phyloP scores from a whole-genome alignment of 805 yeast species.

The Lipomyces sp. region DNA sequence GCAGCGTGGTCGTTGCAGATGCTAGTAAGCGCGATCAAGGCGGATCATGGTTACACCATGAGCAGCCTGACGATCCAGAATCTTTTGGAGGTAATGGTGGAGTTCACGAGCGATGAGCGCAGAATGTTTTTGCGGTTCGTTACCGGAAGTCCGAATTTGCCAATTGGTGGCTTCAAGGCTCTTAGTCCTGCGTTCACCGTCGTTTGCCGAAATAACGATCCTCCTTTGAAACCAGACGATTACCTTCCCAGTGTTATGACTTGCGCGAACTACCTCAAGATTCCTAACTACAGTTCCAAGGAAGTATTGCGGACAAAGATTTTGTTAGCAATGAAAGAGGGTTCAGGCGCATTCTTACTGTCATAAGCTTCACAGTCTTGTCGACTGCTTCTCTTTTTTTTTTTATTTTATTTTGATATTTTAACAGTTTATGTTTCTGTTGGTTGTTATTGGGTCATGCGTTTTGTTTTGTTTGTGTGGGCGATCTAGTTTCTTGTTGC shows the following conservation, averaged over 20 bases:
- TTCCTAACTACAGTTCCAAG: conserved; percentile 73
- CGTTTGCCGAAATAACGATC: conserved; percentile 75
- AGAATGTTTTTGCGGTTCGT: conserved; percentile 78
- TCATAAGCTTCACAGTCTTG: conserved; percentile 1
- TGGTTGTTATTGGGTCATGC: neutral
- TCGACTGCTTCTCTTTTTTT: neutral
- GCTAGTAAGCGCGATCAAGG: conserved; percentile 57
- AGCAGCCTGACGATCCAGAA: conserved; percentile 63
- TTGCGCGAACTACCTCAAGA: conserved; percentile 88
- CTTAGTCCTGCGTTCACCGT: conserved; percentile 81
- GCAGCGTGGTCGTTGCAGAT: conserved; percentile 75
- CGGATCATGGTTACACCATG: conserved; percentile 84
- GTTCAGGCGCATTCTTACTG: conserved; percentile 52
- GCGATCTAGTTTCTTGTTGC: neutral
- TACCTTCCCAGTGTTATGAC: conserved; percentile 97
- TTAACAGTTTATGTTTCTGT: too few relatives aligned
- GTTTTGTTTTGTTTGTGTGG: neutral
- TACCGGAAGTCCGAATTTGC: conserved; percentile 90
- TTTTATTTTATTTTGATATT: too few relatives aligned
- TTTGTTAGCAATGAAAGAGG: conserved; percentile 74
- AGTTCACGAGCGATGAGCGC: conserved; percentile 53
- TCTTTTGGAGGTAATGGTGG: conserved; percentile 59
- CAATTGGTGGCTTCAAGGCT: conserved; percentile 88
- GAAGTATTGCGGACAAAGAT: conserved; percentile 59
- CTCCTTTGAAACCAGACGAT: conserved; percentile 63